Conservation (phyloP, 768 basidiomycete species). For the Boletus vinaceobasis region DNA sequence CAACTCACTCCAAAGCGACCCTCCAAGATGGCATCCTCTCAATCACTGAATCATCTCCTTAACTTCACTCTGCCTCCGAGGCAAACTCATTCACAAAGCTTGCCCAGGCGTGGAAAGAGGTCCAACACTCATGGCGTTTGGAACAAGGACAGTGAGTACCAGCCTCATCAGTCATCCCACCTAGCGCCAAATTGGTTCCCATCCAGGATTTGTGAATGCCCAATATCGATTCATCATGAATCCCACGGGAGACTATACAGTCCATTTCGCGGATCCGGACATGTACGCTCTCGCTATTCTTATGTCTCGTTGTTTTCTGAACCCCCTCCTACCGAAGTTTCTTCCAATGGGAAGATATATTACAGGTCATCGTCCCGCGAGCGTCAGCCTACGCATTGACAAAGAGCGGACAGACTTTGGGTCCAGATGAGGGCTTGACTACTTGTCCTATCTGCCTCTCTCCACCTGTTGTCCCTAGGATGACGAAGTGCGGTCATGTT, state of each 20-base stretch:
- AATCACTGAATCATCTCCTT: slow-evolving; percentile 79
- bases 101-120: slow-evolving; percentile 77
- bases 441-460: slow-evolving; percentile 96
- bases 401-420: slow-evolving; percentile 41
- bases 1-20: slow-evolving; percentile 52
- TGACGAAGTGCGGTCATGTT: slow-evolving; percentile 98
- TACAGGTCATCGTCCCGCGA: slow-evolving; percentile 91
- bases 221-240: slow-evolving; percentile 96
- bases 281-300: slow-evolving; percentile 56
- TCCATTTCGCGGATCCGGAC: slow-evolving; percentile 96
- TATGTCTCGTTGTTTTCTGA: background rate
- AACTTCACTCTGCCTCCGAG: slow-evolving; percentile 93
- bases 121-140: slow-evolving; percentile 62
- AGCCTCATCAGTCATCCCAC: slow-evolving; percentile 8
- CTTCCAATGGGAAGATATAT: slow-evolving; percentile 94
- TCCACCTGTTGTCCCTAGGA: slow-evolving; percentile 82
- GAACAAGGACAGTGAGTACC: slow-evolving; percentile 89
- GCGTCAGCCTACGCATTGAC: slow-evolving; percentile 71
- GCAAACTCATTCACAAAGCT: slow-evolving; percentile 55
- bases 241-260: slow-evolving; percentile 87
- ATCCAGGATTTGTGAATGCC: slow-evolving; percentile 89
- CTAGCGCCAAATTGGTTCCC: slow-evolving; percentile 13
- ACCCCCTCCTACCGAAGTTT: slow-evolving; percentile 48
- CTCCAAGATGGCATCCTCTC: slow-evolving; percentile 64
- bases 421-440: slow-evolving; percentile 57